Conservation (phyloP, 805 yeast species). For the Komagataella ulmi region DNA sequence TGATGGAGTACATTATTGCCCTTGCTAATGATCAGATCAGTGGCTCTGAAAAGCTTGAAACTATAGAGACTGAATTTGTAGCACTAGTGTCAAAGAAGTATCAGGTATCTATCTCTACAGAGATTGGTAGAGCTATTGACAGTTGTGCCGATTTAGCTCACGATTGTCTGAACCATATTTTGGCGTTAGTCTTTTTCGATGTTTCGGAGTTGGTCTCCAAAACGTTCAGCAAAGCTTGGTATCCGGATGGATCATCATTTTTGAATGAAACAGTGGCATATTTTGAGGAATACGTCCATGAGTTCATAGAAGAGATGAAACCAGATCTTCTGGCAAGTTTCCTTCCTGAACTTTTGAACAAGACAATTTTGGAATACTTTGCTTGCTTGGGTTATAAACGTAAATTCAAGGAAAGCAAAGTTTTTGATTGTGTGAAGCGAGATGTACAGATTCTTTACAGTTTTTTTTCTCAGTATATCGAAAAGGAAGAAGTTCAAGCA, state of each 20-base stretch:
- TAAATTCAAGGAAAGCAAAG: conserved; percentile 14
- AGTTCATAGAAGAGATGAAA: conserved; percentile 39
- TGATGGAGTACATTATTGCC: conserved; percentile 70
- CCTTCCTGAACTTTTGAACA: conserved; percentile 36
- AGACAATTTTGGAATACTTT: conserved; percentile 25
- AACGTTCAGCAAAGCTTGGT: conserved; percentile 63
- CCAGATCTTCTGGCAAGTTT: conserved; percentile 40
- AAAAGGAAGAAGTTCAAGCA: conserved; percentile 26
- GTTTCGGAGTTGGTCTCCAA: conserved; percentile 44
- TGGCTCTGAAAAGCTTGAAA: conserved; percentile 57
- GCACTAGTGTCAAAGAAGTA: conserved; percentile 56
- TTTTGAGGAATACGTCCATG: conserved; percentile 59
- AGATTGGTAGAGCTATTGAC: conserved; percentile 55
- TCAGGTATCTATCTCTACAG: conserved; percentile 40
- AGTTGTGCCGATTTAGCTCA: conserved; percentile 69
- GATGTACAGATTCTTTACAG: conserved; percentile 48
- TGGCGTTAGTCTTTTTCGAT: conserved; percentile 61
- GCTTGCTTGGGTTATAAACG: conserved; percentile 26
- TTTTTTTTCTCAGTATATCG: conserved; percentile 31
- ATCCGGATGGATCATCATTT: conserved; percentile 37
- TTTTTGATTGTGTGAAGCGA: conserved; percentile 36
- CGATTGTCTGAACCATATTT: conserved; percentile 39
- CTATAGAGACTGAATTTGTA: conserved; percentile 50
- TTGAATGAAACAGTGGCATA: conserved; percentile 59
- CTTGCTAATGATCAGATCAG: conserved; percentile 75